phyloP scores from a whole-genome alignment of 2,329 filamentous ascomycete species.

The Calonectria honghensis region DNA sequence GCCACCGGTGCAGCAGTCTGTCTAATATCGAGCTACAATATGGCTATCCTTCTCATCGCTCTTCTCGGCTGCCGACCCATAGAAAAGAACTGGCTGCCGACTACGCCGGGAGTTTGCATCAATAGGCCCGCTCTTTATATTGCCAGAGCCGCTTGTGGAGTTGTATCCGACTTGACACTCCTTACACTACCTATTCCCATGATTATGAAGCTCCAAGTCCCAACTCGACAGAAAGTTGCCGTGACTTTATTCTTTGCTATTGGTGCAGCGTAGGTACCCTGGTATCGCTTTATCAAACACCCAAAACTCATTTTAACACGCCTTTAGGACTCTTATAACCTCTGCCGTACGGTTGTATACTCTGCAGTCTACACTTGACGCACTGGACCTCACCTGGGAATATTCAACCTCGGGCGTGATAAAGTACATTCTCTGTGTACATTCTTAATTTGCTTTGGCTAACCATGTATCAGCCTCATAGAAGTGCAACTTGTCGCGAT shows the following conservation, averaged over 20 bases:
- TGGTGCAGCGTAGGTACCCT: slow-evolving; percentile 51
- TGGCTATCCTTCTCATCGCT: slow-evolving; percentile 58
- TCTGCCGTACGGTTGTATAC: slow-evolving; percentile 41
- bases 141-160: slow-evolving; percentile 66
- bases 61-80: slow-evolving; percentile 46
- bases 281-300: no score
- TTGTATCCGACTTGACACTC: slow-evolving; percentile 66
- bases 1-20: background rate
- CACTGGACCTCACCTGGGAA: slow-evolving; percentile 39
- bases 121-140: slow-evolving; percentile 67
- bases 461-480: slow-evolving; percentile 24
- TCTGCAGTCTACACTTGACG: slow-evolving; percentile 35
- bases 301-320: background rate
- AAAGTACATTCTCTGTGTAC: background rate
- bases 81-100: slow-evolving; percentile 50
- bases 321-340: slow-evolving; percentile 39
- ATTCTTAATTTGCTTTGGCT: no score
- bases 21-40: slow-evolving; percentile 1
- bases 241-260: slow-evolving; percentile 65
- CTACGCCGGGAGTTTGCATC: slow-evolving; percentile 61
- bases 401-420: slow-evolving; percentile 1
- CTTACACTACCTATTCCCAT: slow-evolving; percentile 66
- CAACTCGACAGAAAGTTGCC: slow-evolving; percentile 65
- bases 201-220: slow-evolving; percentile 64
- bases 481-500: slow-evolving; percentile 45